Evolutionary conservation across 352 stramenopile species (phyloP).

Genomic region (Phytophthora macrochlamydospora): DNA sequence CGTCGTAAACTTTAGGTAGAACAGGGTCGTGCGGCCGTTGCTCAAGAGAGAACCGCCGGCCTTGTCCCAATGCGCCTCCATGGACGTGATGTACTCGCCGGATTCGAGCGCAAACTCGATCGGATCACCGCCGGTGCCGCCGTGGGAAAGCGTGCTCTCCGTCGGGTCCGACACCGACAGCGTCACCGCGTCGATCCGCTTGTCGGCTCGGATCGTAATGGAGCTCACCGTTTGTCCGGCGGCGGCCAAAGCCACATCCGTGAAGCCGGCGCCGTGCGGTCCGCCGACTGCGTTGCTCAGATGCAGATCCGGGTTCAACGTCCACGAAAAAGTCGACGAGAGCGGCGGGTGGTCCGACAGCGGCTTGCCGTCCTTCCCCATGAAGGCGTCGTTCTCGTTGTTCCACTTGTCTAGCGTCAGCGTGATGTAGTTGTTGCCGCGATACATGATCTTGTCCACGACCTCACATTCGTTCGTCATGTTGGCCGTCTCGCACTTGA

Average conservation of each 20-base stretch:
- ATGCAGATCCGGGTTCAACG: conserved; percentile 23
- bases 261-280: conserved; percentile 27
- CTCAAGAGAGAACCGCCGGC: too few species aligned
- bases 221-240: too few species aligned
- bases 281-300: conserved; percentile 37
- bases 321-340: conserved; percentile 36
- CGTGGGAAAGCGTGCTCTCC: too few species aligned
- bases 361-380: conserved; percentile 25
- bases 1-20: conserved; percentile 42
- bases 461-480: conserved; percentile 45
- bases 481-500: conserved; percentile 31
- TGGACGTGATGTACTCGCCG: conserved; percentile 21
- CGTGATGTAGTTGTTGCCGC: conserved; percentile 45
- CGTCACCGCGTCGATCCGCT: too few species aligned
- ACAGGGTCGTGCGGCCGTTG: conserved; percentile 33
- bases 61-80: conserved; percentile 42
- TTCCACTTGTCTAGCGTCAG: conserved; percentile 31
- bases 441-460: conserved; percentile 2
- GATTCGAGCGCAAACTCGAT: too few species aligned
- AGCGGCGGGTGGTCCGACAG: conserved; percentile 7
- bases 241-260: too few species aligned
- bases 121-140: too few species aligned
- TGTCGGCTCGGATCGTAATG: too few species aligned
- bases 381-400: conserved; percentile 40
- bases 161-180: too few species aligned